Evolutionary conservation across 83 land plant species (phyloP).

Genomic region (Isoetes engelmannii): DNA sequence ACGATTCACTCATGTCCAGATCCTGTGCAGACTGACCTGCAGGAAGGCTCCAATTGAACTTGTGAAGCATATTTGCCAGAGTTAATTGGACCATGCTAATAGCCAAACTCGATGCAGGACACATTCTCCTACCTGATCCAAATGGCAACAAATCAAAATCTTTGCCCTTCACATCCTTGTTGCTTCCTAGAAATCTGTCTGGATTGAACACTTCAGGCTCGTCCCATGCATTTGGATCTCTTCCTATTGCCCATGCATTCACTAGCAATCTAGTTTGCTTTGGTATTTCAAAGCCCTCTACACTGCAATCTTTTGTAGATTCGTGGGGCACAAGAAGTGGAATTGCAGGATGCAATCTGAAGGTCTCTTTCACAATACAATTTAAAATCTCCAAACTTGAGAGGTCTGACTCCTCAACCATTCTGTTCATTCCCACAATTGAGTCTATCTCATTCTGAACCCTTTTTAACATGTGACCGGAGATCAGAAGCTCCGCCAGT

Average conservation of each 20-base stretch:
- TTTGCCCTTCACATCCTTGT: constrained; percentile 33
- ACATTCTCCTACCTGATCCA: constrained; percentile 76
- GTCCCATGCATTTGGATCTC: no score
- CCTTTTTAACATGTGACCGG: constrained; percentile 10
- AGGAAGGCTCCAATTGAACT: constrained; percentile 56
- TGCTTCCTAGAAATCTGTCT: constrained; percentile 22
- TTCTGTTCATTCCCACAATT: constrained; percentile 5
- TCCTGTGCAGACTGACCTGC: constrained; percentile 25
- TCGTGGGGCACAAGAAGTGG: constrained; percentile 31
- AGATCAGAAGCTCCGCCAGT: constrained; percentile 1
- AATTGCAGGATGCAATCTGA: constrained; percentile 18
- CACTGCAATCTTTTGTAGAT: no score
- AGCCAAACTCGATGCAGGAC: constrained; percentile 60
- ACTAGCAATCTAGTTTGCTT: neutral
- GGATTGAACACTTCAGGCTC: constrained; percentile 19
- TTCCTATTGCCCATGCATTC: no score
- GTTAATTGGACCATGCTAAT: constrained; percentile 41
- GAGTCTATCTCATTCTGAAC: constrained; percentile 22
- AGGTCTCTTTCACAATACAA: constrained; percentile 24
- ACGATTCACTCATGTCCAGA: constrained; percentile 55
- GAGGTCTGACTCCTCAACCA: constrained; percentile 26
- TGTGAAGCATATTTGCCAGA: constrained; percentile 60
- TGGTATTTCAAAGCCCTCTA: no score
- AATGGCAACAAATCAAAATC: constrained; percentile 70
- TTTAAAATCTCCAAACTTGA: constrained; percentile 20